Conservation (phyloP, 495 filamentous ascomycete genomes). For the Talaromyces thailandensis region DNA sequence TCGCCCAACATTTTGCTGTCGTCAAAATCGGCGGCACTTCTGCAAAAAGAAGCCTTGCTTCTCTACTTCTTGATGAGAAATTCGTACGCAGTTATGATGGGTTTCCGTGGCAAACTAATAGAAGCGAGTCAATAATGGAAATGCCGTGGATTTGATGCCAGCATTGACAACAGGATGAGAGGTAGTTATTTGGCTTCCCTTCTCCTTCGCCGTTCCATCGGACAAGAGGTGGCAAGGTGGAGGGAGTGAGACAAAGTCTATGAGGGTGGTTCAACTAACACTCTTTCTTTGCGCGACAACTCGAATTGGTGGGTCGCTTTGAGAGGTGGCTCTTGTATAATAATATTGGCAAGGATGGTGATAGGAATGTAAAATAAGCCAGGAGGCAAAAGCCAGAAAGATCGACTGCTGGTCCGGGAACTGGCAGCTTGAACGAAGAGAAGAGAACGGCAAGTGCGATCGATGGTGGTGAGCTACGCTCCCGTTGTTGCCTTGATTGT, state of each 20-base stretch:
- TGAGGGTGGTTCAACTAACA: neutral
- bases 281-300: neutral
- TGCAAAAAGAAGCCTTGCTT: neutral
- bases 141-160: neutral
- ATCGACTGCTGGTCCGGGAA: neutral
- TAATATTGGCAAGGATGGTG: neutral
- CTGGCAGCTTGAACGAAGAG: neutral
- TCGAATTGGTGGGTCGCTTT: neutral
- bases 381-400: neutral
- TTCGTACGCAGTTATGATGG: neutral
- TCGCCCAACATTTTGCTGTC: constrained; percentile 2
- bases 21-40: neutral
- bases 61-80: neutral
- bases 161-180: neutral
- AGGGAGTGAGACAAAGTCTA: neutral
- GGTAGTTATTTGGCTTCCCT: neutral
- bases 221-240: neutral
- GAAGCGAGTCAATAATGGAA: neutral
- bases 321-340: neutral
- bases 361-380: neutral
- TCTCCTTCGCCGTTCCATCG: neutral
- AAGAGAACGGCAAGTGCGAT: neutral
- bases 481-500: neutral
- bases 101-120: neutral
- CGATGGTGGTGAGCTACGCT: neutral